Evolutionary conservation across 2,329 filamentous ascomycete species (phyloP).

Genomic region (Fusarium guadeloupense): DNA sequence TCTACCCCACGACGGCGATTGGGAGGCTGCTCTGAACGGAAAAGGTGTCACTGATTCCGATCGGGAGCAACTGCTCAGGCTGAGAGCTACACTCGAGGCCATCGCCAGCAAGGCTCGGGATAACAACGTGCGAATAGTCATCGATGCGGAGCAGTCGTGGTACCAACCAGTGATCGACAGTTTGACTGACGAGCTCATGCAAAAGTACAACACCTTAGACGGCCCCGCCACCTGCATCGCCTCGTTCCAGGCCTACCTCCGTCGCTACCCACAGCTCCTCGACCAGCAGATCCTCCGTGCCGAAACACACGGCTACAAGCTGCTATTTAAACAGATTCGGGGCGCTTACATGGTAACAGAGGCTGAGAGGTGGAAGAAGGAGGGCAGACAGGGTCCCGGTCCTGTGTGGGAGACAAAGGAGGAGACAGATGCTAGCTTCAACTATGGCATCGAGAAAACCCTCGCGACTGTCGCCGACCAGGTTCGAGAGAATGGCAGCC

Average conservation of each 20-base stretch:
- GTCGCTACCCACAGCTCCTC: conserved; percentile 33
- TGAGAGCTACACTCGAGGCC: conserved; percentile 22
- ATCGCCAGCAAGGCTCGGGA: conserved; percentile 26
- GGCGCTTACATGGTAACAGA: conserved; percentile 26
- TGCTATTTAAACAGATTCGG: conserved; percentile 30
- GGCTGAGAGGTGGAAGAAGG: conserved; percentile 18
- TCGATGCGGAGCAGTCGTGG: conserved; percentile 36
- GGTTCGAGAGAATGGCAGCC: conserved; percentile 1
- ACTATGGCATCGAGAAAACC: conserved; percentile 25
- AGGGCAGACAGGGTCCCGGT: conserved; percentile 7
- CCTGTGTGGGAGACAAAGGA: conserved; percentile 20
- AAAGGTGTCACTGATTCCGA: conserved; percentile 19
- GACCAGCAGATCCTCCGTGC: conserved; percentile 34
- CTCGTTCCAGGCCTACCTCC: conserved; percentile 35
- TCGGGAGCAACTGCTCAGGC: conserved; percentile 18
- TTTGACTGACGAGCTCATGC: conserved; percentile 36
- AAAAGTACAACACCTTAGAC: conserved; percentile 32
- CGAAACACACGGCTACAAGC: conserved; percentile 29
- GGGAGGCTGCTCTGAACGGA: conserved; percentile 30
- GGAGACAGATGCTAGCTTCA: conserved; percentile 20
- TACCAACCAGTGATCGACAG: conserved; percentile 35
- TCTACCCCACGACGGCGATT: conserved; percentile 34
- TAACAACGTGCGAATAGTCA: conserved; percentile 34
- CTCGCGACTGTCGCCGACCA: conserved; percentile 10
- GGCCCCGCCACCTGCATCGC: conserved; percentile 35